These are phyloP conservation scores for Rhynchospora tenuis DNA, from an alignment of 176 grass and related monocot species.

Conservation along the genomic window DNA sequence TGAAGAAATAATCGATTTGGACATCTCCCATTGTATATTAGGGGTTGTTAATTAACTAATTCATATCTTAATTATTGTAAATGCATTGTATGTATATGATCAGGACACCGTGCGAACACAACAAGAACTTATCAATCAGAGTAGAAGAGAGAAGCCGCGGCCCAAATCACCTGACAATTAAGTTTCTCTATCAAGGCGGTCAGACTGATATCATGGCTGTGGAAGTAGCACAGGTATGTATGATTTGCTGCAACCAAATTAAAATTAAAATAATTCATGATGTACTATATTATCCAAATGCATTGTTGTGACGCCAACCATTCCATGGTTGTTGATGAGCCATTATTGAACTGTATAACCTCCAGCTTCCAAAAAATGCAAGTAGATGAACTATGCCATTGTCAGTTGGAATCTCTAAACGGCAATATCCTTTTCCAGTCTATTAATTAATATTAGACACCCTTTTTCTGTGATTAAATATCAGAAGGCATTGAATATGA, in stretches of 20 bases:
- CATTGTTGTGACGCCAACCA: not conserved
- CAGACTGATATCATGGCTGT: constrained; percentile 65
- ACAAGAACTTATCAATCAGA: constrained; percentile 37
- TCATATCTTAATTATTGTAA: not conserved
- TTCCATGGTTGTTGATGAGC: not conserved
- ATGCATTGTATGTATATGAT: not conserved
- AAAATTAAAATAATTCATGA: not conserved
- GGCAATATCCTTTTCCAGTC: not conserved
- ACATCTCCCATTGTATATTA: not conserved
- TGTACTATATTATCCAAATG: not conserved
- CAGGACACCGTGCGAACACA: constrained; percentile 52
- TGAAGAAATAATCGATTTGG: constrained; percentile 3
- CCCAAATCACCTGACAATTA: constrained; percentile 22
- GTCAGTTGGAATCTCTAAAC: constrained; percentile 9
- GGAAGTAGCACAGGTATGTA: constrained; percentile 35
- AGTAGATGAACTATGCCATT: constrained; percentile 9
- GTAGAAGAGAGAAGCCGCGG: constrained; percentile 37
- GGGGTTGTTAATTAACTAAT: not conserved
- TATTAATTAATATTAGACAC: not conserved
- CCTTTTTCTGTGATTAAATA: not conserved
- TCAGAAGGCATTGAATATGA: not conserved
- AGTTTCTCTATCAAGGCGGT: constrained; percentile 61
- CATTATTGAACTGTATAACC: constrained; percentile 4
- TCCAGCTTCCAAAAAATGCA: constrained; percentile 10
- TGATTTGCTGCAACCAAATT: not conserved